A percentile compares a stretch with the other conserved stretches of the same genome.
Conservation (phyloP, 2,329 filamentous ascomycete genomes). For the Pseudopithomyces chartarum region DNA sequence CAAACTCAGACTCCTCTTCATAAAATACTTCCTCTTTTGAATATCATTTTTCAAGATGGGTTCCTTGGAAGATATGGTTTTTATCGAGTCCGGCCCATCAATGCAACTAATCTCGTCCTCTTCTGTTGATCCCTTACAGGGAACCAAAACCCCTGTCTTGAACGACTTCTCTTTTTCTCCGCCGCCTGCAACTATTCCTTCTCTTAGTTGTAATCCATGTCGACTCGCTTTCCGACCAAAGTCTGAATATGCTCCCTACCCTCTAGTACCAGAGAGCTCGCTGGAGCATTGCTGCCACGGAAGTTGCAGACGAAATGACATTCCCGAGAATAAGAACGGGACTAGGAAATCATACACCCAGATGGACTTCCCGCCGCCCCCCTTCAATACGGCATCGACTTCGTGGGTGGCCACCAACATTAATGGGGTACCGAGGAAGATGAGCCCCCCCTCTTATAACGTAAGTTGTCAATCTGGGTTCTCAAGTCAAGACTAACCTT, state of each 20-base stretch:
- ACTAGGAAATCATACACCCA: not conserved
- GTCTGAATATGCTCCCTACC: not conserved
- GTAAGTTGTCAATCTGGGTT: not conserved
- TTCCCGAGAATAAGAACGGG: not conserved
- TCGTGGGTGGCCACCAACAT: not conserved
- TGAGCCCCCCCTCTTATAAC: not conserved
- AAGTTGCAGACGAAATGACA: not conserved
- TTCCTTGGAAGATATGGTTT: slow-evolving; percentile 16
- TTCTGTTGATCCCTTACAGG: not conserved
- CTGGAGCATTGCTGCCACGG: slow-evolving; percentile 4
- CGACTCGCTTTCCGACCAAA: not conserved
- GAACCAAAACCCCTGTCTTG: not conserved
- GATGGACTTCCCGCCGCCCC: not conserved
- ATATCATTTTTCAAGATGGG: slow-evolving; percentile 1
- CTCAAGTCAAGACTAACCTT: not conserved
- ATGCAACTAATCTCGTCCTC: slow-evolving; percentile 14
- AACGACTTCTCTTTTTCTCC: not conserved
- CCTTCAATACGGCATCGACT: not conserved
- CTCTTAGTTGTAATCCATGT: not conserved
- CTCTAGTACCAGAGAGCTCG: not conserved
- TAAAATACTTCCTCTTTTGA: not conserved
- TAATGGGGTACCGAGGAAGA: not conserved
- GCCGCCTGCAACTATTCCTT: not conserved
- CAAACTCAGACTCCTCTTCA: not conserved
- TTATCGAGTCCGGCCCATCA: slow-evolving; percentile 15